These are phyloP conservation scores for Linnemannia exigua DNA, from an alignment of 192 early-diverging fungal genomes.

Conservation along the genomic window DNA sequence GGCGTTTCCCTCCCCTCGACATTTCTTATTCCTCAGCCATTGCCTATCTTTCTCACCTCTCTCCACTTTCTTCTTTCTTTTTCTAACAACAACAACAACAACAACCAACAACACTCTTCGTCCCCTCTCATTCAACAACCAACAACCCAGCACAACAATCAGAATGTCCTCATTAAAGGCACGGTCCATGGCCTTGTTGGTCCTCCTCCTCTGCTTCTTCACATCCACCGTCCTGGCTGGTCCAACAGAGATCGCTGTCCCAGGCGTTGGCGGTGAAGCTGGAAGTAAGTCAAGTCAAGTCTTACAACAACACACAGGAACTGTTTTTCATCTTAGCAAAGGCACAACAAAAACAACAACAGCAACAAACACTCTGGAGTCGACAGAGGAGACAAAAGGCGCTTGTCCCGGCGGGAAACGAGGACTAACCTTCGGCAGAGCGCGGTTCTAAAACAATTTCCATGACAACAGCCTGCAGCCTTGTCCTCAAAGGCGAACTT, in stretches of 20 bases:
- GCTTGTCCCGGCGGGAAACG: not conserved
- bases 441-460: not conserved
- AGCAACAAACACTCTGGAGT: not conserved
- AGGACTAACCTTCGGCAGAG: not conserved
- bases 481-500: not conserved
- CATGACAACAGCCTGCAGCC: not conserved
- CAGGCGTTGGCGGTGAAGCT: not conserved
- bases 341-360: too few species aligned
- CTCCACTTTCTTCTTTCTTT: not conserved
- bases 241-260: not conserved
- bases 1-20: not conserved
- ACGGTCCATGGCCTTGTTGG: slow-evolving; percentile 18
- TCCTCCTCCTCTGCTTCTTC: slow-evolving; percentile 16
- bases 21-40: not conserved
- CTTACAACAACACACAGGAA: not conserved
- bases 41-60: not conserved
- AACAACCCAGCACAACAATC: not conserved
- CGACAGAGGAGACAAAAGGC: not conserved
- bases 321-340: too few species aligned
- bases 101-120: not conserved
- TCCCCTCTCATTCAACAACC: not conserved
- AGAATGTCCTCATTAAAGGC: slow-evolving; percentile 11
- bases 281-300: too few species aligned
- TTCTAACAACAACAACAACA: not conserved
- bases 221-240: slow-evolving; percentile 14